Evolutionary conservation across 2,329 filamentous ascomycete species (phyloP).

Genomic region (Trichoderma sp.): DNA sequence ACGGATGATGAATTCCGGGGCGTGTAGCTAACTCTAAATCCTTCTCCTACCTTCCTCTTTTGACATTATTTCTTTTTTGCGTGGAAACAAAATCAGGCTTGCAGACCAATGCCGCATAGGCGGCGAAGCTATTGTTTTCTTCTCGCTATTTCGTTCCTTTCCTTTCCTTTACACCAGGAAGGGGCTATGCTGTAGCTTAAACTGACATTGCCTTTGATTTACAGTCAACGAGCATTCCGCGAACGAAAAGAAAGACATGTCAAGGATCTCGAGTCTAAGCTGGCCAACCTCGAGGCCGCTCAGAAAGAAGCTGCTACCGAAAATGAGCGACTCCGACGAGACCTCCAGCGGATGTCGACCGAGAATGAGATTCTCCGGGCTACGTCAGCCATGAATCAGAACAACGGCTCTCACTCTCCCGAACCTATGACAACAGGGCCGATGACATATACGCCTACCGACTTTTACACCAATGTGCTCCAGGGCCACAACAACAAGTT

Average conservation of each 20-base stretch:
- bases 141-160: background rate
- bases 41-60: background rate
- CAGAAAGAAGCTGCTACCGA: slow-evolving; percentile 75
- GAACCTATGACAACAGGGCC: slow-evolving; percentile 65
- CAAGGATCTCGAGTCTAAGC: slow-evolving; percentile 86
- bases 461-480: slow-evolving; percentile 69
- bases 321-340: slow-evolving; percentile 83
- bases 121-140: background rate
- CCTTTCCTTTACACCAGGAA: background rate
- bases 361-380: slow-evolving; percentile 93
- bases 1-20: background rate
- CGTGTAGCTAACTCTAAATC: background rate
- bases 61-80: background rate
- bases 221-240: slow-evolving; percentile 90
- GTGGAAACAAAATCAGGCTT: background rate
- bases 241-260: slow-evolving; percentile 95
- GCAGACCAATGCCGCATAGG: background rate
- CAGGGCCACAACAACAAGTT: slow-evolving; percentile 65
- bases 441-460: slow-evolving; percentile 71
- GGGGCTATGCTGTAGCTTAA: background rate
- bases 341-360: slow-evolving; percentile 80
- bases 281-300: slow-evolving; percentile 74
- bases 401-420: slow-evolving; percentile 47
- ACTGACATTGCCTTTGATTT: background rate
- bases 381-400: slow-evolving; percentile 58